Evolutionary conservation across 2,329 filamentous ascomycete genomes (phyloP).

Genomic region (Aspergillus fischeri): DNA sequence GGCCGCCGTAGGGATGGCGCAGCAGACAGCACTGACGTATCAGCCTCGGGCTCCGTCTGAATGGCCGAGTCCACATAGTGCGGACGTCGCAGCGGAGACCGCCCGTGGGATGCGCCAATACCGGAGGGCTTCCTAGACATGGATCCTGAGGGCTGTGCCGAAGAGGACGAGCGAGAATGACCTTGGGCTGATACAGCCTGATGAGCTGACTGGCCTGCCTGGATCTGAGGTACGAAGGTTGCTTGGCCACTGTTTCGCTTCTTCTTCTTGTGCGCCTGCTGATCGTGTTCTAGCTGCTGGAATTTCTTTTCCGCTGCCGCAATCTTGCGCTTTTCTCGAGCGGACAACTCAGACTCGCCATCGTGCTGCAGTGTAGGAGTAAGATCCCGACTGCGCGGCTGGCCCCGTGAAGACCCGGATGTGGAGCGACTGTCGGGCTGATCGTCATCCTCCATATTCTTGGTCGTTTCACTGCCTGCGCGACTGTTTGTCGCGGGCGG

Average conservation of each 20-base stretch:
- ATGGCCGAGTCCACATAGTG: slow-evolving; percentile 40
- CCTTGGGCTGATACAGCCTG: slow-evolving; percentile 29
- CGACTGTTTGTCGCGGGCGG: slow-evolving; percentile 56
- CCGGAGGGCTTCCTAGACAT: slow-evolving; percentile 28
- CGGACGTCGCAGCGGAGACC: slow-evolving; percentile 23
- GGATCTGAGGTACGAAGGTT: slow-evolving; percentile 41
- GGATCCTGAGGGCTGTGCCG: slow-evolving; percentile 24
- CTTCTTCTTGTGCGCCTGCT: slow-evolving; percentile 51
- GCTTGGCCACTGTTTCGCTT: slow-evolving; percentile 56
- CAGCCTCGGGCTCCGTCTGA: slow-evolving; percentile 43
- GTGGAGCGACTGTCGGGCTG: slow-evolving; percentile 54
- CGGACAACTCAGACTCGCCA: slow-evolving; percentile 52
- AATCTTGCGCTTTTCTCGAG: slow-evolving; percentile 60
- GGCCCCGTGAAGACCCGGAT: slow-evolving; percentile 53
- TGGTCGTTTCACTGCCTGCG: slow-evolving; percentile 55
- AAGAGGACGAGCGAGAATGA: slow-evolving; percentile 35
- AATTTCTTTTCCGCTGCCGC: slow-evolving; percentile 61
- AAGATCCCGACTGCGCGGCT: slow-evolving; percentile 57
- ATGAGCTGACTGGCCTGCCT: too few relatives aligned
- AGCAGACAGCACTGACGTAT: slow-evolving; percentile 21
- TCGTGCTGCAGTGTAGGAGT: slow-evolving; percentile 54
- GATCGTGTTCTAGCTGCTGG: slow-evolving; percentile 56
- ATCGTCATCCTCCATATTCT: slow-evolving; percentile 53
- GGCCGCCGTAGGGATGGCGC: slow-evolving; percentile 20
- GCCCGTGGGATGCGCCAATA: slow-evolving; percentile 23